phyloP scores from a whole-genome alignment of 2,329 filamentous ascomycete genomes.

The Sordariomycetes sp. region DNA sequence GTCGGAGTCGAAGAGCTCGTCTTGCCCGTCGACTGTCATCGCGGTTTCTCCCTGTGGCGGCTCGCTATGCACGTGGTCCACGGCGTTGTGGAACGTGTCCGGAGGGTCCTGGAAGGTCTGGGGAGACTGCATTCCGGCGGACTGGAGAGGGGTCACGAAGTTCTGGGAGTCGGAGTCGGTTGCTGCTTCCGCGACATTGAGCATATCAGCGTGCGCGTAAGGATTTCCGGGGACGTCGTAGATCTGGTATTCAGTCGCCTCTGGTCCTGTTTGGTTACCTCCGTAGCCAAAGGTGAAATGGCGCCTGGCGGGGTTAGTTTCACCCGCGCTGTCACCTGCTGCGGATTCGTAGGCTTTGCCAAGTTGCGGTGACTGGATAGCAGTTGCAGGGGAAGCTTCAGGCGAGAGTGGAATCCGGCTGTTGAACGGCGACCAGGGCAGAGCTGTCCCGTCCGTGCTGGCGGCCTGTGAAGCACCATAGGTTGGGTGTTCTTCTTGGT shows the following conservation, averaged over 20 bases:
- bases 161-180: slow-evolving; percentile 4
- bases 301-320: not conserved
- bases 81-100: slow-evolving; percentile 4
- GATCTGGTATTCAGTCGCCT: not conserved
- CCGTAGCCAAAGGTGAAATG: not conserved
- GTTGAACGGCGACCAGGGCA: not conserved
- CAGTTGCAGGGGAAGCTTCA: not conserved
- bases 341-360: not conserved
- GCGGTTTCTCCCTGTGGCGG: not conserved
- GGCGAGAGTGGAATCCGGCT: not conserved
- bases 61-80: slow-evolving; percentile 5
- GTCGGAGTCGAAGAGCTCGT: slow-evolving; percentile 4
- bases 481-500: no score
- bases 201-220: not conserved
- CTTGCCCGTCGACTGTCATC: slow-evolving; percentile 3
- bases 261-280: not conserved
- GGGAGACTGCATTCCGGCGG: slow-evolving; percentile 2
- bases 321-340: not conserved
- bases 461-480: not conserved
- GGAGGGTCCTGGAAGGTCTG: slow-evolving; percentile 1
- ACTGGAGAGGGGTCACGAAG: slow-evolving; percentile 5
- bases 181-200: not conserved
- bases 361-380: not conserved
- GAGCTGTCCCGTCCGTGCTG: not conserved
- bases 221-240: not conserved